Evolutionary conservation across 129 eudicot species (phyloP), one percentile per base, ranked within the genome.

Genomic region (Flaveria linearis): DNA sequence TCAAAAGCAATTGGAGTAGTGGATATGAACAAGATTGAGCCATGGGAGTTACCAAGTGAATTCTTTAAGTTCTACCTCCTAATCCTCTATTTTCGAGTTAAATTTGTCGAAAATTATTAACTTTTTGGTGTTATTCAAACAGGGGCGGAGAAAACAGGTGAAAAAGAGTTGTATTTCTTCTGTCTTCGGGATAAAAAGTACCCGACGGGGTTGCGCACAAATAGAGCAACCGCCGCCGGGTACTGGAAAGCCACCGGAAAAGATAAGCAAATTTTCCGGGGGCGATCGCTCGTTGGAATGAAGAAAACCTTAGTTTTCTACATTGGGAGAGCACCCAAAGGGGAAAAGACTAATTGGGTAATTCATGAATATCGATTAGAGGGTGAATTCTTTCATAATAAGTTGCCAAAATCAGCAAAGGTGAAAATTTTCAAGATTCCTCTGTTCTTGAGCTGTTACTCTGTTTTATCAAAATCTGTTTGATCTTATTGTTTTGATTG

Each of bases 221-320:
- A 94, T 71, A 72, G 98, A 57, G 98, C 98, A 22, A 93, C 98
- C 23, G 87, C 91, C 5, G 86, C 87, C 0, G 98, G 98, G 4
- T 93, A 93, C 78, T 93, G 98, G 98, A 93, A 93, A 81, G 97
- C 97, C 8, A 93, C 98, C 1, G 98, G 97, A 61, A 93, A 93
- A 82, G 98, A 93, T 68, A 93, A 90, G 79, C 96, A 93, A 20
- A 93, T 93, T 60, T 87, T 79, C 76, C 30, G 88, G 36, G 97
- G 86, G 28, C 84, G 81, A 76, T 76, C 76, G 60, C 87, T 90
- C 1, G 89, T 93, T 10, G 98, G 98, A 2, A 93, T 93, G 98
- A 93, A 90, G 86, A 93, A 93, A 79, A 93, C 98, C 12, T 76
- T 93, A 69, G 98, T 93, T 56, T 93, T 93, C 71, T 93, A 93